These are phyloP conservation scores for Clavispora phyllophila DNA, from an alignment of 805 yeast genomes.

Conservation along the genomic window DNA sequence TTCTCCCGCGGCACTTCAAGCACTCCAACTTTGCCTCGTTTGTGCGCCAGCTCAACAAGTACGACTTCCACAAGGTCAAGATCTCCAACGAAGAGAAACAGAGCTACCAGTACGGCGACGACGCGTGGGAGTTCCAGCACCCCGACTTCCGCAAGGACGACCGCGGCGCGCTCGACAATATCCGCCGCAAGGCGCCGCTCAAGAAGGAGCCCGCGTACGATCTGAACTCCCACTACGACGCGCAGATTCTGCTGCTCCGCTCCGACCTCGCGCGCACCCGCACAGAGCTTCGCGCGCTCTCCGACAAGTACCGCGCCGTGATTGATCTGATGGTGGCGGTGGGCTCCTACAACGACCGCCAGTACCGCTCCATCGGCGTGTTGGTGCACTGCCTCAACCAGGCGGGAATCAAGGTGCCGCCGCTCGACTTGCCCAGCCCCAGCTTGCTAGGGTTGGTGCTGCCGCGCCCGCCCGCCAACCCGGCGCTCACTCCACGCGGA, in stretches of 20 bases:
- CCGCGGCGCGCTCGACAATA: slow-evolving; percentile 75
- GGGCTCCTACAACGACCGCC: slow-evolving; percentile 53
- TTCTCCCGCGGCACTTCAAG: slow-evolving; percentile 88
- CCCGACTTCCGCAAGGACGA: slow-evolving; percentile 79
- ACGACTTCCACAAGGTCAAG: slow-evolving; percentile 95
- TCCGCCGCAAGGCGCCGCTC: slow-evolving; percentile 75
- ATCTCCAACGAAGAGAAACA: slow-evolving; percentile 56
- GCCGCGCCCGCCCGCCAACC: slow-evolving; percentile 9
- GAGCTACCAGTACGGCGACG: slow-evolving; percentile 57
- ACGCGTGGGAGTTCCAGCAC: slow-evolving; percentile 93
- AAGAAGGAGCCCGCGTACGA: slow-evolving; percentile 32
- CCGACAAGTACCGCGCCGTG: slow-evolving; percentile 56
- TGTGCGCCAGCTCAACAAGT: slow-evolving; percentile 92
- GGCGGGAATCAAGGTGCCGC: slow-evolving; percentile 67
- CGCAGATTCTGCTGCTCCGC: slow-evolving; percentile 19
- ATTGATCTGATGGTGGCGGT: slow-evolving; percentile 56
- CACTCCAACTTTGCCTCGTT: slow-evolving; percentile 93
- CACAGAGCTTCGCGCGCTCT: slow-evolving; percentile 27
- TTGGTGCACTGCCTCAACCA: slow-evolving; percentile 46
- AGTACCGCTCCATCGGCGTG: slow-evolving; percentile 46
- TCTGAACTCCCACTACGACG: slow-evolving; percentile 4
- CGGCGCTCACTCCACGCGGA: slow-evolving; percentile 1
- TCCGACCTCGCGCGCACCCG: slow-evolving; percentile 30
- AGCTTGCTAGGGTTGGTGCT: slow-evolving; percentile 17
- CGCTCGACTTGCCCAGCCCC: slow-evolving; percentile 50